These are phyloP conservation scores for Talaromyces sp. DNA, from an alignment of 2,329 filamentous ascomycete genomes.

Conservation along the genomic window DNA sequence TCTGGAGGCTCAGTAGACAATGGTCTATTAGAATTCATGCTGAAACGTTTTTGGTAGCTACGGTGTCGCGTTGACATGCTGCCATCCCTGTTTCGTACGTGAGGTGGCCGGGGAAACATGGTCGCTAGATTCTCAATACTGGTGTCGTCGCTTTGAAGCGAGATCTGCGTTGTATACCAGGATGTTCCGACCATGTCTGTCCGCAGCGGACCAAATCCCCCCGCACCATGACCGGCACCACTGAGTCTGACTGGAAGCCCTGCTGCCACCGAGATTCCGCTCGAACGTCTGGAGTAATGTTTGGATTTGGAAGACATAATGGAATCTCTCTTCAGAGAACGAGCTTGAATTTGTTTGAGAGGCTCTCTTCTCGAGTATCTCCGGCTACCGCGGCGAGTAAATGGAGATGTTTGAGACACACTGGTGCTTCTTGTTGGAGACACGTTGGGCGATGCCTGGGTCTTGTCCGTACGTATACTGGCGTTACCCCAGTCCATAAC, in stretches of 20 bases:
- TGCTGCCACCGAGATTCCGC: slow-evolving; percentile 37
- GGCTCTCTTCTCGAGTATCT: slow-evolving; percentile 35
- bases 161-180: slow-evolving; percentile 38
- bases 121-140: slow-evolving; percentile 36
- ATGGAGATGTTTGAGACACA: slow-evolving; percentile 30
- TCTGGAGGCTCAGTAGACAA: slow-evolving; percentile 33
- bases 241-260: slow-evolving; percentile 41
- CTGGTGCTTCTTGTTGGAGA: slow-evolving; percentile 29
- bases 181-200: slow-evolving; percentile 35
- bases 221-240: slow-evolving; percentile 42
- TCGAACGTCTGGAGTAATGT: slow-evolving; percentile 37
- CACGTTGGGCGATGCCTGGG: slow-evolving; percentile 22
- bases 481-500: slow-evolving; percentile 32
- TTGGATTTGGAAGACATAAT: slow-evolving; percentile 35
- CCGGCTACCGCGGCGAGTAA: slow-evolving; percentile 29
- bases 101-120: slow-evolving; percentile 35
- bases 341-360: slow-evolving; percentile 35
- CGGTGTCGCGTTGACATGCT: slow-evolving; percentile 23
- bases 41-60: slow-evolving; percentile 29
- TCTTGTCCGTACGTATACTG: slow-evolving; percentile 23
- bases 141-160: slow-evolving; percentile 36
- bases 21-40: slow-evolving; percentile 31
- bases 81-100: slow-evolving; percentile 27
- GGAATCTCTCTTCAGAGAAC: slow-evolving; percentile 37
- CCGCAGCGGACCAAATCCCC: slow-evolving; percentile 37